Conservation (phyloP, 305 asterid genomes). For the Fraxinus baroniana region DNA sequence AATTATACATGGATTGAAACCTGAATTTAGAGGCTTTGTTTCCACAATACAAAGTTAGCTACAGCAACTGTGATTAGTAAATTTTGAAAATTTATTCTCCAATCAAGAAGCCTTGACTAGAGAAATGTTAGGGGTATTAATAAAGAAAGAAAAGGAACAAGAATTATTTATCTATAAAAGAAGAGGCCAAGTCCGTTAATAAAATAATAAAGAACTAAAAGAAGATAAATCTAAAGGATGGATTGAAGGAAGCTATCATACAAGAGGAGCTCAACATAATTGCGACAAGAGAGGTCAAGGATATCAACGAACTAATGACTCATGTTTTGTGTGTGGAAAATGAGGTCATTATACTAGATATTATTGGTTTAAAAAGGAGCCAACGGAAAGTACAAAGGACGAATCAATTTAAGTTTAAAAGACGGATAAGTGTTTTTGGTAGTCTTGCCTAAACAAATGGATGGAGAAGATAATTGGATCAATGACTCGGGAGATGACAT, state of each 20-base stretch:
- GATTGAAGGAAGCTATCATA: not conserved
- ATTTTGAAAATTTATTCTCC: not conserved
- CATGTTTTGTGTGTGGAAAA: not conserved
- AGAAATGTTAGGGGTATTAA: not conserved
- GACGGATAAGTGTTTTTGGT: not conserved
- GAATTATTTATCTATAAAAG: not conserved
- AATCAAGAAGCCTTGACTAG: not conserved
- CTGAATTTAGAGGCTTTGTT: not conserved
- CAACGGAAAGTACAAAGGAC: not conserved
- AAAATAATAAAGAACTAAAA: not conserved
- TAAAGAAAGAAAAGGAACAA: not conserved
- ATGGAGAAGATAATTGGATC: not conserved
- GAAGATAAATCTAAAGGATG: not conserved
- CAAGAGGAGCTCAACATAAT: not conserved
- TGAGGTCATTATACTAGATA: not conserved
- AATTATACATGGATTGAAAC: not conserved
- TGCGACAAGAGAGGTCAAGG: not conserved
- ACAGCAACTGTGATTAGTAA: not conserved
- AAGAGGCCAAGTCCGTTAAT: not conserved
- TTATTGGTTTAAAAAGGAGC: not conserved
- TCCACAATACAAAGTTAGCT: not conserved
- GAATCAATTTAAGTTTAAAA: not conserved
- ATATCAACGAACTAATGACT: not conserved
- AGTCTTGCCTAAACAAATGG: not conserved
- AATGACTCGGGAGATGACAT: not conserved